Evolutionary conservation across 306 rosid species (phyloP).

Genomic region (Lotus japonicus): DNA sequence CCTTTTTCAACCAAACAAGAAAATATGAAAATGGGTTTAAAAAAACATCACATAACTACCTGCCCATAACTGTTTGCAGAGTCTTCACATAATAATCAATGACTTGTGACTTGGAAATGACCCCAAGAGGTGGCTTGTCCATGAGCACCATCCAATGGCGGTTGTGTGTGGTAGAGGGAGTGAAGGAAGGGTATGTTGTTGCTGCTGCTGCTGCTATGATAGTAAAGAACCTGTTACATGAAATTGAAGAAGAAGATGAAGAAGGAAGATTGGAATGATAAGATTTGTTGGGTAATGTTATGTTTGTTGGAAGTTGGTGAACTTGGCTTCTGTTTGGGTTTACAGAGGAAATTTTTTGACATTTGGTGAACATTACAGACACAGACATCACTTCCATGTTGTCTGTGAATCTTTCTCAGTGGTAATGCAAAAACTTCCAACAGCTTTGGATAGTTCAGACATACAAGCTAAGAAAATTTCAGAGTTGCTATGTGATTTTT

Average conservation of each 20-base stretch:
- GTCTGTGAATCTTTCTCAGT: neutral
- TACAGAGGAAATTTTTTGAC: constrained; percentile 21
- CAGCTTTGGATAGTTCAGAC: too few relatives aligned
- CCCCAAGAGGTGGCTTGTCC: constrained; percentile 51
- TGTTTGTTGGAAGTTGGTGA: constrained; percentile 23
- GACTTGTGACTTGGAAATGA: constrained; percentile 41
- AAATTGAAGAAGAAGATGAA: constrained; percentile 23
- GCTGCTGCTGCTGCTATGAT: constrained; percentile 34
- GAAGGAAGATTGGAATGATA: constrained; percentile 20
- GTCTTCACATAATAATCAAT: constrained; percentile 54
- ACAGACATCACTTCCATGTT: constrained; percentile 43
- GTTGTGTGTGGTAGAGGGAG: constrained; percentile 33
- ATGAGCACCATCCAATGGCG: constrained; percentile 69
- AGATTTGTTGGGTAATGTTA: constrained; percentile 24
- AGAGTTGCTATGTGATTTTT: too few relatives aligned
- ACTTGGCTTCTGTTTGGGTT: constrained; percentile 27
- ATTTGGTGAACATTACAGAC: constrained; percentile 25
- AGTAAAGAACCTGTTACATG: constrained; percentile 10
- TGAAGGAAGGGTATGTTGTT: constrained; percentile 28
- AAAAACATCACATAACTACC: constrained; percentile 33
- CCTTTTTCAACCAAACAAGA: constrained; percentile 7
- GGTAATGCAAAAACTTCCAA: neutral
- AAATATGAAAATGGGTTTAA: neutral
- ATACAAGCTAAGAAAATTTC: too few relatives aligned
- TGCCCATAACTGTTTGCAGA: constrained; percentile 47